Conservation (phyloP, 345 rosid genomes). For the Aurinia saxatilis region DNA sequence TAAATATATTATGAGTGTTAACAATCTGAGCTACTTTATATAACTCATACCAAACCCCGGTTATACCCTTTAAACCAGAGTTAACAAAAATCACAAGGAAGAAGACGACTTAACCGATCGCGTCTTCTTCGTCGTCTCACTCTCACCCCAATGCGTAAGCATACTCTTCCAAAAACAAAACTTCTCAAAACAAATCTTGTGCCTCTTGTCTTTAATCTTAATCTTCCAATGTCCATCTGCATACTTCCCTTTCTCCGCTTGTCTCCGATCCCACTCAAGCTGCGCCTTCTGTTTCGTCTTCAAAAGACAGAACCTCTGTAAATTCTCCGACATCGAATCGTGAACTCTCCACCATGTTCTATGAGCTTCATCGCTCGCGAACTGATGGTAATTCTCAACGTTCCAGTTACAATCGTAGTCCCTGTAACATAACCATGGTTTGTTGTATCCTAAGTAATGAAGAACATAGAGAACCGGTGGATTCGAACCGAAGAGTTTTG, state of each 20-base stretch:
- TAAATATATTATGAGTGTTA: too few species aligned
- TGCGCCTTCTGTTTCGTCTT: conserved; percentile 81
- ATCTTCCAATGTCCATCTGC: conserved; percentile 82
- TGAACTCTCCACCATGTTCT: conserved; percentile 84
- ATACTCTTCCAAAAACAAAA: conserved; percentile 88
- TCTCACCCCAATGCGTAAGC: conserved; percentile 92
- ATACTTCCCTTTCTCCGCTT: conserved; percentile 72
- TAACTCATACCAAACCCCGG: too few species aligned
- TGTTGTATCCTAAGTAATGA: conserved; percentile 66
- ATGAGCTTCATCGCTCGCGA: conserved; percentile 78
- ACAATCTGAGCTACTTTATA: too few species aligned
- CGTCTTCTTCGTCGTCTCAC: conserved; percentile 46
- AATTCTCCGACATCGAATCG: conserved; percentile 64
- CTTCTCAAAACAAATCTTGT: conserved; percentile 58
- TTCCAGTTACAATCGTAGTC: conserved; percentile 98
- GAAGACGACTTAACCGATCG: too few species aligned
- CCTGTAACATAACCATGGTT: conserved; percentile 86
- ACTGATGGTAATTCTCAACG: conserved; percentile 66
- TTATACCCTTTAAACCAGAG: too few species aligned
- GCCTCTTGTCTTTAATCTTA: conserved; percentile 57
- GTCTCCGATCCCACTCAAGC: conserved; percentile 81
- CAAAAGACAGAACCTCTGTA: conserved; percentile 67
- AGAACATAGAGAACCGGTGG: conserved; percentile 81
- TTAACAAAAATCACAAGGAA: conserved; percentile 24
- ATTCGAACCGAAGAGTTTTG: conserved; percentile 61